Evolutionary conservation across 768 basidiomycete genomes (phyloP).

Genomic region (Trametes maxima): DNA sequence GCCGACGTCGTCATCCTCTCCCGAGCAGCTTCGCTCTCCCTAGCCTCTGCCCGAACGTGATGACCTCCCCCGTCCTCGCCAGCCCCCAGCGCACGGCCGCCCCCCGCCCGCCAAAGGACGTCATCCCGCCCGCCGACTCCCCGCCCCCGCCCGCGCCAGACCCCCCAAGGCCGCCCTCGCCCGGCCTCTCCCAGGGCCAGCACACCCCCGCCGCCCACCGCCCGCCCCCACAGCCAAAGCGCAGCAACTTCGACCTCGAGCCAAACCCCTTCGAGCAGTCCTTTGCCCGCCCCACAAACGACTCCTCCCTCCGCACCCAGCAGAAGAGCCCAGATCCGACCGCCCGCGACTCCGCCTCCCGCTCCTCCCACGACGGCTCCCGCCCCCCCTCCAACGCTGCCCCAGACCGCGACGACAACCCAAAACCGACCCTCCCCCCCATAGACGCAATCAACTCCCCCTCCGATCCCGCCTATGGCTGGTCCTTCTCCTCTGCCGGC

Average conservation of each 20-base stretch:
- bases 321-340: constrained; percentile 36
- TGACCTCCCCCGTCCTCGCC: constrained; percentile 22
- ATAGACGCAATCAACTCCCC: constrained; percentile 78
- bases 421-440: constrained; percentile 81
- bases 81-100: constrained; percentile 7
- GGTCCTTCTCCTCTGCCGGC: constrained; percentile 63
- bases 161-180: constrained; percentile 6
- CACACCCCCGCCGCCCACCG: constrained; percentile 16
- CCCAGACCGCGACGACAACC: constrained; percentile 34
- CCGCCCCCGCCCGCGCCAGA: constrained; percentile 11
- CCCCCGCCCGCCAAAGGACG: constrained; percentile 5
- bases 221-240: constrained; percentile 25
- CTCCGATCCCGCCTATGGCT: constrained; percentile 54
- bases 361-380: constrained; percentile 28
- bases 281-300: constrained; percentile 60
- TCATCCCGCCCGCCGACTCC: constrained; percentile 10
- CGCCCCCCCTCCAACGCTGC: constrained; percentile 25
- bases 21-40: constrained; percentile 17
- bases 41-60: constrained; percentile 20
- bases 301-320: constrained; percentile 43
- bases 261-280: constrained; percentile 81
- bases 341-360: constrained; percentile 33
- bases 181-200: too few relatives aligned
- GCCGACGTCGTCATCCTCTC: constrained; percentile 22
- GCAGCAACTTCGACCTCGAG: constrained; percentile 46